Base-by-base conservation (phyloP, 2,329 filamentous ascomycete species). In the Aphanocladium album region DNA sequence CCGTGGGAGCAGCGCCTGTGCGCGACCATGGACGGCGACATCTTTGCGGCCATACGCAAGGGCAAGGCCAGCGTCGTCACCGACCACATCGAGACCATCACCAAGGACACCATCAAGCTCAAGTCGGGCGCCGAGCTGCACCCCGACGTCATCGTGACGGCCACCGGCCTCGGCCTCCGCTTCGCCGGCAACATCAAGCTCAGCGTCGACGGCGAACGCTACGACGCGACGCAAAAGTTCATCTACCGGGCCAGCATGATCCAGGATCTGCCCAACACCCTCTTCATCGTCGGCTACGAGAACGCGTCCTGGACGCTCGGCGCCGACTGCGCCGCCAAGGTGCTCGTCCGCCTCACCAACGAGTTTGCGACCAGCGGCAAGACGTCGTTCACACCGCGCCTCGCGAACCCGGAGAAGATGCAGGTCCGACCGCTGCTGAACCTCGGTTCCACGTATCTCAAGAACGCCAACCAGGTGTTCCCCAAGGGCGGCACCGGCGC, bases 1-100 rank as follows among this genome's bases (percentile, higher is more conserved):
- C 84, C 83, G 0, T 86, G 87, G 86, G 81, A 90, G 58, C 88
- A 91, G 67, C 82, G 89, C 1, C 73, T 91, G n/a, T 91, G 88
- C 66, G 74, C 87, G 30, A 82, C 67, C 2, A 70, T 73, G 21
- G 73, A 80, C 30, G 77, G 76, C 0, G 80, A 81, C 64, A 80
- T 82, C 60, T 83, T 75, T 64, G 60, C 68, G 8, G 73, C 75
- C 0, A 67, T 82, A 14, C 72, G 72, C 1, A 70, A 64, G 3
- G 73, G 74, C 33, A 79, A 72, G 51, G 75, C 67, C 17, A 67
- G 71, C 16, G 68, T 83, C 2, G 73, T 77, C 2, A 83, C 81
- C 0, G 80, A 73, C 37, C 64, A 63, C 14, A 83, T 86, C 63
- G 72, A 76, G 39, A 75, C 68, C 0, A 73, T 82, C 16, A 82